phyloP scores from a whole-genome alignment of 2,329 filamentous ascomycete species.

The Hymenoscyphus occultus region DNA sequence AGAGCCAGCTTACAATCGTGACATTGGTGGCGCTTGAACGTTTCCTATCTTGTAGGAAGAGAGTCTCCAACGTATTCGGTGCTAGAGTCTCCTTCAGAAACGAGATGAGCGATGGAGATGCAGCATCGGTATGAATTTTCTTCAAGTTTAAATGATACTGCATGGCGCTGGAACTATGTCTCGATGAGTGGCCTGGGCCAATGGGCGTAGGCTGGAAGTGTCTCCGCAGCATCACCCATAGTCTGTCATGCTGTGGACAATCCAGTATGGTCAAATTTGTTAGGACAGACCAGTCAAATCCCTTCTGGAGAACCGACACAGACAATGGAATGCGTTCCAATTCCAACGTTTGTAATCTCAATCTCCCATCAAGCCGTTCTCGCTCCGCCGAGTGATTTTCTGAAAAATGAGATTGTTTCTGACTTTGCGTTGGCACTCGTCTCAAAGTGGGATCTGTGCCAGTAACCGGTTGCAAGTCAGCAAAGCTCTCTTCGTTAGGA shows the following conservation, averaged over 20 bases:
- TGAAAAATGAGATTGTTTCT: conserved; percentile 28
- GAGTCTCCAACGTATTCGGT: conserved; percentile 74
- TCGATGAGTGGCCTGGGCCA: conserved; percentile 27
- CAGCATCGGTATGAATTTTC: conserved; percentile 71
- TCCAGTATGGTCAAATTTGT: conserved; percentile 71
- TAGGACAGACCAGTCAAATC: conserved; percentile 71
- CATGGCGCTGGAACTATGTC: conserved; percentile 35
- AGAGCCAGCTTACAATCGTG: conserved; percentile 44
- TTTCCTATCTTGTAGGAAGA: conserved; percentile 70
- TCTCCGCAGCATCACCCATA: conserved; percentile 71
- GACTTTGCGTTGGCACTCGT: conserved; percentile 27
- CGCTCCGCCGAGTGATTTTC: conserved; percentile 31
- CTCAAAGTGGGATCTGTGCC: conserved; percentile 25
- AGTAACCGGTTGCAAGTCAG: conserved; percentile 14
- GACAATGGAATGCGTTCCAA: conserved; percentile 74
- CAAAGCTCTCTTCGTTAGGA: conserved; percentile 8
- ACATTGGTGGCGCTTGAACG: conserved; percentile 52
- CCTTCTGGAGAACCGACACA: conserved; percentile 64
- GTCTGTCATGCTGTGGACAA: conserved; percentile 67
- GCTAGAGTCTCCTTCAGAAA: conserved; percentile 76
- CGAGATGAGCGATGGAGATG: conserved; percentile 64
- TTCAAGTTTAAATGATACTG: conserved; percentile 67
- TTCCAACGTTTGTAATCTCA: conserved; percentile 69
- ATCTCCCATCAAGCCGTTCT: conserved; percentile 51
- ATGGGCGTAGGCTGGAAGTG: conserved; percentile 50